phyloP scores from a whole-genome alignment of 1,284 basidiomycete species.

The Sphaerobolus stellatus region DNA sequence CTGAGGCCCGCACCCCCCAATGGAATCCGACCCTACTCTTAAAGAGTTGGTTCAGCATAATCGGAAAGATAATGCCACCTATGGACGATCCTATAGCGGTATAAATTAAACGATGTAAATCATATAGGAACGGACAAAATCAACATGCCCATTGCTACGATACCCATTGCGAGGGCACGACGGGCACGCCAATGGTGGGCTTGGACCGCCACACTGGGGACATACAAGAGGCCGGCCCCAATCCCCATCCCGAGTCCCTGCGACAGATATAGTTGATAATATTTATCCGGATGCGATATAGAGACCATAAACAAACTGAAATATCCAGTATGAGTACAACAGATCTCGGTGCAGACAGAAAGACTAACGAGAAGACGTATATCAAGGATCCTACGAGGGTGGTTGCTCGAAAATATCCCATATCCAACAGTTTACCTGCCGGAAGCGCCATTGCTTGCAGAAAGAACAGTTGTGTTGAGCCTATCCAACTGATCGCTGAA shows the following conservation, averaged over 20 bases:
- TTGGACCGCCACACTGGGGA: conserved; percentile 42
- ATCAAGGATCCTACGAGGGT: conserved; percentile 16
- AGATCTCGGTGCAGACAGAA: not conserved
- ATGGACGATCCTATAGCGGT: conserved; percentile 16
- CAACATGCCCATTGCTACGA: conserved; percentile 35
- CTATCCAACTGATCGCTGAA: conserved; percentile 23
- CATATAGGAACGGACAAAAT: not conserved
- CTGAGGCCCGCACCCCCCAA: conserved; percentile 33
- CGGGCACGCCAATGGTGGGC: conserved; percentile 46
- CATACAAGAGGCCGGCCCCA: conserved; percentile 42
- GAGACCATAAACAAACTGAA: conserved; percentile 17
- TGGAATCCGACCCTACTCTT: conserved; percentile 41
- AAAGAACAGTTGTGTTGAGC: conserved; percentile 20
- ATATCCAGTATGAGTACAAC: not conserved
- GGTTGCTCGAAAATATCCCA: conserved; percentile 18
- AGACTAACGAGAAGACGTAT: conserved; percentile 21
- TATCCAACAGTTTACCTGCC: conserved; percentile 18
- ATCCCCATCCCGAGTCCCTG: conserved; percentile 43
- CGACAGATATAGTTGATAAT: conserved; percentile 19
- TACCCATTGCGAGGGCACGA: conserved; percentile 47
- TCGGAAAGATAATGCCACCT: conserved; percentile 48
- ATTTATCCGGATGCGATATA: conserved; percentile 11
- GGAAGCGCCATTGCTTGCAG: conserved; percentile 15
- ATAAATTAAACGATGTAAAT: too few species aligned
- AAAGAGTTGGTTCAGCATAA: conserved; percentile 51